A percentile compares a stretch with the other conserved stretches of the same genome.
Conservation (phyloP, 345 rosid genomes). For the Salix purpurea region DNA sequence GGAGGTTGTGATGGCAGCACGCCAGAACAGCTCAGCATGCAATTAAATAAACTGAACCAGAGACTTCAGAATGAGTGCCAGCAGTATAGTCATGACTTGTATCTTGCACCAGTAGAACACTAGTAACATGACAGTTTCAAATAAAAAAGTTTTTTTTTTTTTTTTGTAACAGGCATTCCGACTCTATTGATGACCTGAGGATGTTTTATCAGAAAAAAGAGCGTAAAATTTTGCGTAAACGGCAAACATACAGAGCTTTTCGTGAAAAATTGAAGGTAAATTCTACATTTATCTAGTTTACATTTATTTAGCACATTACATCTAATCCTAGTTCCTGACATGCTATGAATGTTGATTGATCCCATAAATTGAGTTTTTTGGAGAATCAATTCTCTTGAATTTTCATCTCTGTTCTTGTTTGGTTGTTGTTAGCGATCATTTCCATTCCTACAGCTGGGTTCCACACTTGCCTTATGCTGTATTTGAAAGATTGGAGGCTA, state of each 20-base stretch:
- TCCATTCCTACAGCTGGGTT: not conserved
- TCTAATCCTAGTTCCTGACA: not conserved
- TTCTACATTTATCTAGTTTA: not conserved
- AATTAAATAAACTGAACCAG: slow-evolving; percentile 53
- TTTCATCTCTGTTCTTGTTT: too few relatives aligned
- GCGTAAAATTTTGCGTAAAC: slow-evolving; percentile 58
- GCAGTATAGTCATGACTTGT: slow-evolving; percentile 41
- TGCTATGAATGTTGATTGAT: too few relatives aligned
- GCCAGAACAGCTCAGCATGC: slow-evolving; percentile 83
- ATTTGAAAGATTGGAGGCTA: not conserved
- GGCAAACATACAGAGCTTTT: slow-evolving; percentile 40
- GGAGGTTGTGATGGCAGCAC: slow-evolving; percentile 74
- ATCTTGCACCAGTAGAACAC: slow-evolving; percentile 10
- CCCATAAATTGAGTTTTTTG: too few relatives aligned
- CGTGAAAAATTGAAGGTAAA: slow-evolving; percentile 67
- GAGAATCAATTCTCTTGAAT: too few relatives aligned
- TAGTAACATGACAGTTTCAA: not conserved
- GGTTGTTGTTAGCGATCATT: not conserved
- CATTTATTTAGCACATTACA: not conserved
- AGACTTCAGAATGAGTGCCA: slow-evolving; percentile 73
- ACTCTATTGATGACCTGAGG: slow-evolving; percentile 84
- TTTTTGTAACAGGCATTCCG: slow-evolving; percentile 60
- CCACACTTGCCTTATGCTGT: not conserved
- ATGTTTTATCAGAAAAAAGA: slow-evolving; percentile 52
- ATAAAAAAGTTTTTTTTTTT: too few relatives aligned